Evolutionary conservation across 768 basidiomycete genomes (phyloP).

Genomic region (Boletus vermiculosoides): DNA sequence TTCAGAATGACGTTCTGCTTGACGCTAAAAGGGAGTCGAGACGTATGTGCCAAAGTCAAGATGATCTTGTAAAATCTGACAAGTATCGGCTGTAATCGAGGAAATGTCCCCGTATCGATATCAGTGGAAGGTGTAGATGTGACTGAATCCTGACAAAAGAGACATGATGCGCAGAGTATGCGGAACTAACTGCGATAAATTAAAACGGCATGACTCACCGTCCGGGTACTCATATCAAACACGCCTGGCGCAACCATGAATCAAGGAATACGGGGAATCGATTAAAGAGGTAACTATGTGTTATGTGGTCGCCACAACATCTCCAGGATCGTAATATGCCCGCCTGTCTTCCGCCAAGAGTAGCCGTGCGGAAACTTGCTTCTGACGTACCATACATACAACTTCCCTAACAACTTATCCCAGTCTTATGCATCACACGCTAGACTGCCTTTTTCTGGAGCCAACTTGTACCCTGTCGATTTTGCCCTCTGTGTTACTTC

Average conservation of each 20-base stretch:
- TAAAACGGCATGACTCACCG: not conserved
- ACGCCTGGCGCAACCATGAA: not conserved
- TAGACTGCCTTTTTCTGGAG: constrained; percentile 4
- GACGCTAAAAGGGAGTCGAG: not conserved
- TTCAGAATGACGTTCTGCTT: not conserved
- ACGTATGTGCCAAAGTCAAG: no score
- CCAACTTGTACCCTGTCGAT: constrained; percentile 19
- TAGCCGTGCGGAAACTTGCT: constrained; percentile 24
- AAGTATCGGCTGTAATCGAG: no score
- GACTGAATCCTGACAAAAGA: no score
- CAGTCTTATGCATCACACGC: constrained; percentile 31
- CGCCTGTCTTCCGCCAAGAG: constrained; percentile 24
- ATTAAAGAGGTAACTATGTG: not conserved
- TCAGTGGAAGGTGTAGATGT: no score
- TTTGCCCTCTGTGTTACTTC: constrained; percentile 14
- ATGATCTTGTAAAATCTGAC: no score
- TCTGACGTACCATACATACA: constrained; percentile 26
- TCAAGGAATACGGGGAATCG: not conserved
- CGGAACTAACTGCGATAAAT: not conserved
- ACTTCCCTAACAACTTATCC: constrained; percentile 31
- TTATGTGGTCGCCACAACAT: constrained; percentile 17
- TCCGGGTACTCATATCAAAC: not conserved
- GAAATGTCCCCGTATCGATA: no score
- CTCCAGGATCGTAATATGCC: constrained; percentile 24
- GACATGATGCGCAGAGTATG: not conserved